These are phyloP conservation scores for Raphanus sativus DNA, from an alignment of 345 rosid species.

Conservation along the genomic window DNA sequence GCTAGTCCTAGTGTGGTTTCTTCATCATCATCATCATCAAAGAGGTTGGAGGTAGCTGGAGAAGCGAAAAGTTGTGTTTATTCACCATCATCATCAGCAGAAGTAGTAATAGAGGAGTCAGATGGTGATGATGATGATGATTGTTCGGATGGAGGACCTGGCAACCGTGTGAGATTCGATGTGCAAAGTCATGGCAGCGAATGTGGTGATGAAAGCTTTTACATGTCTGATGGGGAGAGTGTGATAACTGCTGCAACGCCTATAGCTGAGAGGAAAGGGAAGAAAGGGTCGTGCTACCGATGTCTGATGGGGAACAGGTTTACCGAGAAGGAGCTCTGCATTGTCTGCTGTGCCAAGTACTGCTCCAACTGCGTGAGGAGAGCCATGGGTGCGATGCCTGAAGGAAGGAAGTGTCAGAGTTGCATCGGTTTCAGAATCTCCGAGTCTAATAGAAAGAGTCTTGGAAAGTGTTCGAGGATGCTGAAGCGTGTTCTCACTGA, in stretches of 20 bases:
- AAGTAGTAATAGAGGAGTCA: slow-evolving; percentile 1
- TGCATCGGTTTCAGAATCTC: slow-evolving; percentile 70
- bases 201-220: slow-evolving; percentile 40
- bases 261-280: slow-evolving; percentile 59
- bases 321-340: slow-evolving; percentile 71
- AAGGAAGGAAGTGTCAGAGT: slow-evolving; percentile 79
- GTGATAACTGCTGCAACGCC: slow-evolving; percentile 22
- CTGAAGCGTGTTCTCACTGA: slow-evolving; percentile 54
- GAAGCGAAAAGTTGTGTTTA: slow-evolving; percentile 26
- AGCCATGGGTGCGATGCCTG: slow-evolving; percentile 91
- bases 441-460: slow-evolving; percentile 53
- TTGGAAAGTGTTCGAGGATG: slow-evolving; percentile 67
- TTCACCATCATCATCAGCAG: not conserved
- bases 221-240: slow-evolving; percentile 40
- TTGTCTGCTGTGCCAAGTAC: slow-evolving; percentile 83
- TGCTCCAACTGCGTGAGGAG: slow-evolving; percentile 67
- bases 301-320: slow-evolving; percentile 66
- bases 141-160: not conserved
- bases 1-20: slow-evolving; percentile 32
- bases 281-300: slow-evolving; percentile 74
- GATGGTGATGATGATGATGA: not conserved
- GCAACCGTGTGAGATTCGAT: slow-evolving; percentile 53
- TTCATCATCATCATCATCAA: not conserved
- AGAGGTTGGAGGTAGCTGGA: slow-evolving; percentile 31
- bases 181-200: slow-evolving; percentile 41